Base-by-base conservation (phyloP, 208 protist genomes). In the Jaenimonas drosophilae region DNA sequence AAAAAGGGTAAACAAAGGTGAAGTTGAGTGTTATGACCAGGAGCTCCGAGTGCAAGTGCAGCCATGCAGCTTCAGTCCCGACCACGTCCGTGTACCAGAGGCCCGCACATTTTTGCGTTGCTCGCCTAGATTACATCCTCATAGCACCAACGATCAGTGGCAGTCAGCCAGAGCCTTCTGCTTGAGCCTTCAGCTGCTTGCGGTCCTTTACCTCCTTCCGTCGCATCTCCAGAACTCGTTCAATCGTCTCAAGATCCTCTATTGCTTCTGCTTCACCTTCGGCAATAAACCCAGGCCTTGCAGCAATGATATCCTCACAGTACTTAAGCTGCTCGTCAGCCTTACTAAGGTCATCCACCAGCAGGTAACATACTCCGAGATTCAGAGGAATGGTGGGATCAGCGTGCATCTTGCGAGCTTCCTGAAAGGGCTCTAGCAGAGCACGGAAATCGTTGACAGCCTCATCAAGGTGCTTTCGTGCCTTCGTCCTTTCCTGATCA, bases 331-430 rank as follows among this genome's bases (percentile, higher is more conserved):
- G 65, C 32, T 92, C 73, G 21, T 75, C 62, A 2, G 78, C 83
- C 26, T 64, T 76, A 25, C 66, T 71, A 3, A 88, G 32, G 21
- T 87, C 47, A 16, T 76, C 64, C 17, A 46, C 49, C 36, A 85
- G 51, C n/a, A 88, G 43, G 25, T 63, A 64, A 43, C 83, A 92
- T 21, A 70, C 73, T 19, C 73, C 78, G 27, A 86, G 67, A 44
- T 87, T 88, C 19, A 92, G 54, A 21, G 72, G 51, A 6, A 88
- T 67, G 36, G 54, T 81, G 32, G 54, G 55, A 67, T 84, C 76
- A 4, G 48, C 42, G 21, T 53, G 27, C 6, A 54, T 34, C 21
- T 64, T 64, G 42, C 64, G 32, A 36, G 54, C 50, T 9, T 57
- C 47, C 7, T 51, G 12, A 32, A 37, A 32, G 16, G 54, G 43